Percentiles rank a stretch among this genome's conserved stretches.
These are phyloP conservation scores for Lactarius trivialis DNA, from an alignment of 768 basidiomycete genomes.

Conservation along the genomic window DNA sequence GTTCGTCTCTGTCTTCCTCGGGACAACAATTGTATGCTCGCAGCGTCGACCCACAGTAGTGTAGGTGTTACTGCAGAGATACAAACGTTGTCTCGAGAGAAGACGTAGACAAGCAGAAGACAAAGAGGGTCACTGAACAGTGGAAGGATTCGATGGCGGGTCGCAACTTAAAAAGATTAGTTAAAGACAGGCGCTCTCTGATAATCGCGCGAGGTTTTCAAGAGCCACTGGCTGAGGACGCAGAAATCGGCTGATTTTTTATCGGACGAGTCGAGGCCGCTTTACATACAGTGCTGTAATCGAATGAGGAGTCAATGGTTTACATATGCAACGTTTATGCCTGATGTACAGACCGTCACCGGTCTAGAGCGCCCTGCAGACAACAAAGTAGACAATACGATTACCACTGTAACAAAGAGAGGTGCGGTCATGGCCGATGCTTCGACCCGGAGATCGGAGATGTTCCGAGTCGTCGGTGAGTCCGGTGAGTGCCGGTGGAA, in stretches of 20 bases:
- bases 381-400: no score
- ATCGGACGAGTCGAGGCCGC: neutral
- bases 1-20: neutral
- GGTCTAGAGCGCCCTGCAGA: no score
- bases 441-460: neutral
- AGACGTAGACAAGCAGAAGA: neutral
- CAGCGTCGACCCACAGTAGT: neutral
- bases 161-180: neutral
- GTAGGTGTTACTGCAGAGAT: neutral
- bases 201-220: neutral
- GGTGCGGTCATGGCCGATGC: neutral
- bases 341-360: no score
- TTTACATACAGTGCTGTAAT: no score
- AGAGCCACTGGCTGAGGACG: neutral
- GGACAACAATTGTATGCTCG: neutral
- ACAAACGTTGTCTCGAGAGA: neutral
- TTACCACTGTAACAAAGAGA: neutral
- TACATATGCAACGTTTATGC: no score
- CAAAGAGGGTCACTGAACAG: neutral
- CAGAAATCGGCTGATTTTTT: neutral
- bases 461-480: neutral
- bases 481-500: no score
- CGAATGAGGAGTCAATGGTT: no score
- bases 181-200: neutral
- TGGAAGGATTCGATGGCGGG: neutral